Evolutionary conservation across 495 filamentous ascomycete species (phyloP).

Genomic region (Talaromyces trachyspermus): DNA sequence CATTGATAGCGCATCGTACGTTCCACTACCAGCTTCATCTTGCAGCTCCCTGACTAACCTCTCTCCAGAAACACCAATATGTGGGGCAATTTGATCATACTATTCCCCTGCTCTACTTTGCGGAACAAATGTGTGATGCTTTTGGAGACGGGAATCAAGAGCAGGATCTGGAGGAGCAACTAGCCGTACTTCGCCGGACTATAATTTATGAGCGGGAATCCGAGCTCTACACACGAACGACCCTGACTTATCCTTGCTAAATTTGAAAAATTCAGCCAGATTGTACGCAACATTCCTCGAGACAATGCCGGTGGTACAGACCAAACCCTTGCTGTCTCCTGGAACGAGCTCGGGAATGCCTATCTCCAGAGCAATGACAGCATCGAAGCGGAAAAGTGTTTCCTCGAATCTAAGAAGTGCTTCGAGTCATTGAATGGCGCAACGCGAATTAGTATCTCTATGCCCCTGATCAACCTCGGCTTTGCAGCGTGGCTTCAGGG

Average conservation of each 20-base stretch:
- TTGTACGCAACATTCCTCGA: background rate
- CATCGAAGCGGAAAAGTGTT: conserved; percentile 10
- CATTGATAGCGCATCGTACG: conserved; percentile 10
- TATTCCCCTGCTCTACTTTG: background rate
- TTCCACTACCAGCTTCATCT: background rate
- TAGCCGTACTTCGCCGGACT: background rate
- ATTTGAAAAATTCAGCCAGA: conserved; percentile 2
- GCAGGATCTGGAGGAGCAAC: background rate
- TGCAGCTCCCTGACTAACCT: no score
- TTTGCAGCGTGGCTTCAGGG: conserved; percentile 15
- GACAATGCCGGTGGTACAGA: conserved; percentile 2
- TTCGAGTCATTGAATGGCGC: conserved; percentile 8
- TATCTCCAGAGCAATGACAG: conserved; percentile 11
- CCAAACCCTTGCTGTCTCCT: conserved; percentile 10
- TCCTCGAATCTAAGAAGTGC: conserved; percentile 11
- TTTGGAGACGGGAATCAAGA: background rate
- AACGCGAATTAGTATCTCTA: conserved; percentile 9
- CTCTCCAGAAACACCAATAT: background rate
- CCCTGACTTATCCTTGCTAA: background rate
- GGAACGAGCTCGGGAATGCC: conserved; percentile 15
- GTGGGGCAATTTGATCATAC: background rate
- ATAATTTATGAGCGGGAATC: conserved; percentile 3
- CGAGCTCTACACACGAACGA: background rate
- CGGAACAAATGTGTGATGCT: background rate
- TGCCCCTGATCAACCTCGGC: conserved; percentile 20